Evolutionary conservation across 257 asterid genomes (phyloP).

Genomic region (Salvia hispanica): DNA sequence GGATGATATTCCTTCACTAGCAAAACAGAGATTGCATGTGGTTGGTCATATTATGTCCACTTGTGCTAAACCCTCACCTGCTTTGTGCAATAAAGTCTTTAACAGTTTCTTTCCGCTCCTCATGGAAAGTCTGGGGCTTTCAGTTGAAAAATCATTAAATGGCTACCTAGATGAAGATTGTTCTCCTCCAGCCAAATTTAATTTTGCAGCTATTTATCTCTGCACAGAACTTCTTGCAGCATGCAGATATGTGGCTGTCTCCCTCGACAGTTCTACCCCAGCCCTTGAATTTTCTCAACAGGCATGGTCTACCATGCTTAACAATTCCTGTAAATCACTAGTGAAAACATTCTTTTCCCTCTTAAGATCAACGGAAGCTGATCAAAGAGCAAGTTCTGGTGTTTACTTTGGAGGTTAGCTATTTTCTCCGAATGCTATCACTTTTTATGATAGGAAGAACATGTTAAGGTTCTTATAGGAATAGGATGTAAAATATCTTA

Average conservation of each 20-base stretch:
- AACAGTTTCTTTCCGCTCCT: slow-evolving; percentile 63
- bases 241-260: slow-evolving; percentile 59
- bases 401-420: slow-evolving; percentile 62
- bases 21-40: slow-evolving; percentile 74
- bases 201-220: slow-evolving; percentile 69
- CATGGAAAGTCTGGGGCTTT: slow-evolving; percentile 59
- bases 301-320: slow-evolving; percentile 57
- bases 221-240: slow-evolving; percentile 75
- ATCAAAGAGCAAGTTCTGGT: slow-evolving; percentile 45
- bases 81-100: slow-evolving; percentile 72
- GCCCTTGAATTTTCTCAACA: slow-evolving; percentile 41
- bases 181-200: slow-evolving; percentile 37
- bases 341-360: slow-evolving; percentile 49
- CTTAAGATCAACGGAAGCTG: slow-evolving; percentile 44
- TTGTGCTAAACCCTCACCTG: slow-evolving; percentile 62
- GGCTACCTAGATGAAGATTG: slow-evolving; percentile 34
- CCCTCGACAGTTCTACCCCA: slow-evolving; percentile 35
- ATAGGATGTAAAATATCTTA: slow-evolving; percentile 12
- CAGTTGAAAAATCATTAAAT: slow-evolving; percentile 46
- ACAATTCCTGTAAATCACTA: slow-evolving; percentile 49
- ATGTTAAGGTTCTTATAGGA: slow-evolving; percentile 11
- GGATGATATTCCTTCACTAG: slow-evolving; percentile 50
- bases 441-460: slow-evolving; percentile 10
- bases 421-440: slow-evolving; percentile 10
- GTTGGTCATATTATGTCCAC: slow-evolving; percentile 66